phyloP scores from a whole-genome alignment of 1,284 basidiomycete genomes.

The Singerocomus inundabilis region DNA sequence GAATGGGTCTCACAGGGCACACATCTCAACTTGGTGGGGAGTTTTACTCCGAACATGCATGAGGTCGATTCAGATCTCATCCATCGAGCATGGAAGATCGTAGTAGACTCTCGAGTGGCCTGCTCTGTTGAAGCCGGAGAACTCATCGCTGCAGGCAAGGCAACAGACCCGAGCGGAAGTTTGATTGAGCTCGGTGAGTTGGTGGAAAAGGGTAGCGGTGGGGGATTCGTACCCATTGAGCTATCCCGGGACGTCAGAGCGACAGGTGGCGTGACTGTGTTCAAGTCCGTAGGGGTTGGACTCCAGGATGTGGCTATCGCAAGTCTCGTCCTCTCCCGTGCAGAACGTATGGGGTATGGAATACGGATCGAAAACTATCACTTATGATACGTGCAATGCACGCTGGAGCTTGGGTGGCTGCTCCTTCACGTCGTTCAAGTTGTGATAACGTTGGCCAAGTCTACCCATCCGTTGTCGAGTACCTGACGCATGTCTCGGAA shows the following conservation, averaged over 20 bases:
- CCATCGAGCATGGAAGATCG: constrained; percentile 45
- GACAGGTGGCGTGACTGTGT: constrained; percentile 57
- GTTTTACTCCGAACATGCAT: constrained; percentile 78
- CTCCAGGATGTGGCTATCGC: constrained; percentile 77
- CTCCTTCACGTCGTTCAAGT: background rate
- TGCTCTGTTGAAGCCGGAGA: constrained; percentile 78
- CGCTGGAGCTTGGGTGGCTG: background rate
- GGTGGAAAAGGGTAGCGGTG: constrained; percentile 32
- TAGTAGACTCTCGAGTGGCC: constrained; percentile 74
- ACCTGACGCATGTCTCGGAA: too few relatives aligned
- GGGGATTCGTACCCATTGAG: constrained; percentile 17
- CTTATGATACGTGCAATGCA: constrained; percentile 3
- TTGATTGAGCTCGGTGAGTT: constrained; percentile 66
- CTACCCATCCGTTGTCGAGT: background rate
- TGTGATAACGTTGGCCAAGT: background rate
- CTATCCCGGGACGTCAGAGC: constrained; percentile 34
- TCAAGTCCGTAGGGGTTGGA: constrained; percentile 77
- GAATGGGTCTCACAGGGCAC: constrained; percentile 59
- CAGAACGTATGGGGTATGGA: constrained; percentile 40
- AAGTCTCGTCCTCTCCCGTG: constrained; percentile 41
- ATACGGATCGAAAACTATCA: constrained; percentile 41
- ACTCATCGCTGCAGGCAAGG: constrained; percentile 55
- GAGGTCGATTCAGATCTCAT: constrained; percentile 68
- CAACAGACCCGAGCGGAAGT: constrained; percentile 36
- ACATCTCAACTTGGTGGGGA: constrained; percentile 79